phyloP scores from a whole-genome alignment of 1,284 basidiomycete genomes.

The Hymenochaete sp. region DNA sequence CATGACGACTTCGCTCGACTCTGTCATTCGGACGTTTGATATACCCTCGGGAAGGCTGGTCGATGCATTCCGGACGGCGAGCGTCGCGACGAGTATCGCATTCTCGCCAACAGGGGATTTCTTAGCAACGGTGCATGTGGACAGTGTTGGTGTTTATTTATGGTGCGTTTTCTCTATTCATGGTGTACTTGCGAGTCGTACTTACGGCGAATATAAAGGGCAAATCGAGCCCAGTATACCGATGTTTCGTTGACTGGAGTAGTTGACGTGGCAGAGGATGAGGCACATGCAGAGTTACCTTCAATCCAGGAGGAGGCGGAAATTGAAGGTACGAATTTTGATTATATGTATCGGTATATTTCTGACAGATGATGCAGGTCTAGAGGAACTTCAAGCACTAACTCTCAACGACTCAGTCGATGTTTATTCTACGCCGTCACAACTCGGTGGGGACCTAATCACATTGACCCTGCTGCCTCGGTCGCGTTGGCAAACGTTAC shows the following conservation, averaged over 20 bases:
- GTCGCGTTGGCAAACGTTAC: constrained; percentile 90
- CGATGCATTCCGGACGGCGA: constrained; percentile 87
- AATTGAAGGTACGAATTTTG: constrained; percentile 46
- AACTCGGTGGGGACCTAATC: constrained; percentile 78
- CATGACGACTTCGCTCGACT: constrained; percentile 82
- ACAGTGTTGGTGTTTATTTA: constrained; percentile 88
- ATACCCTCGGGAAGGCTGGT: constrained; percentile 89
- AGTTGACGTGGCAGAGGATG: constrained; percentile 59
- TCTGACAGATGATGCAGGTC: constrained; percentile 32
- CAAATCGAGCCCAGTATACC: constrained; percentile 90
- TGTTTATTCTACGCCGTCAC: constrained; percentile 76
- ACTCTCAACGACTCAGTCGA: constrained; percentile 54
- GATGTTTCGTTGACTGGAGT: constrained; percentile 80
- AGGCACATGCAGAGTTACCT: constrained; percentile 66
- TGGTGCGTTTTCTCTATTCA: constrained; percentile 47
- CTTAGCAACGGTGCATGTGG: constrained; percentile 89
- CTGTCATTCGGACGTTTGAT: constrained; percentile 91
- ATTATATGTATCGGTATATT: constrained; percentile 13
- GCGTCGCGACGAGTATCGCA: constrained; percentile 81
- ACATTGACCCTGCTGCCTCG: constrained; percentile 90
- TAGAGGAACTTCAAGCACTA: constrained; percentile 51
- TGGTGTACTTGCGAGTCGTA: neutral
- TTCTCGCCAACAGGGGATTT: constrained; percentile 97
- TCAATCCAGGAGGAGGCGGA: constrained; percentile 75
- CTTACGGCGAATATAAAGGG: constrained; percentile 40